Conservation (phyloP, 306 rosid species). For the Argentina anserina region DNA sequence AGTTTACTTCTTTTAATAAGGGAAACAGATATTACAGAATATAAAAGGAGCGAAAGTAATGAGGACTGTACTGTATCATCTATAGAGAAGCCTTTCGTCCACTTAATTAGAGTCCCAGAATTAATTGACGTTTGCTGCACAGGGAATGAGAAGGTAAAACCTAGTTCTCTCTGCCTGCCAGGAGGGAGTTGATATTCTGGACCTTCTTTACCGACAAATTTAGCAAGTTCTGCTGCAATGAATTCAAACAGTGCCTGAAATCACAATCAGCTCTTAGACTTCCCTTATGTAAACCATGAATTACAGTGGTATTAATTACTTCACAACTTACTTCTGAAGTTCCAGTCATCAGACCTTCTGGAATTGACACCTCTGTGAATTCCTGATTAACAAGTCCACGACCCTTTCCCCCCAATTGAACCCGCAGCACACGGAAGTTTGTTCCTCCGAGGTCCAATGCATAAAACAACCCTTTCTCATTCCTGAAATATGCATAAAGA, state of each 20-base stretch:
- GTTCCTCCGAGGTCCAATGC: conserved; percentile 99
- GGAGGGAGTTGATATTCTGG: conserved; percentile 61
- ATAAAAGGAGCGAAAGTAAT: conserved; percentile 26
- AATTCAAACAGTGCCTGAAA: conserved; percentile 82
- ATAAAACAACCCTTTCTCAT: conserved; percentile 84
- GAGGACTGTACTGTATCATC: conserved; percentile 67
- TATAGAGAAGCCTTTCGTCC: conserved; percentile 93
- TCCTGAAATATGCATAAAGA: conserved; percentile 32
- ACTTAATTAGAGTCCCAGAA: conserved; percentile 81
- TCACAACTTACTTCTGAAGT: conserved; percentile 64
- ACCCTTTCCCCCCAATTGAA: conserved; percentile 73
- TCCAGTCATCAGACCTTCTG: conserved; percentile 82
- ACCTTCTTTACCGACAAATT: conserved; percentile 76
- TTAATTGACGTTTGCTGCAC: conserved; percentile 89
- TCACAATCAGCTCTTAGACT: not conserved
- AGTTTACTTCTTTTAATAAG: too few species aligned
- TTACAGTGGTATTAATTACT: not conserved
- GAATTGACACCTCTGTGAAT: conserved; percentile 74
- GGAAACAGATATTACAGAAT: conserved; percentile 7
- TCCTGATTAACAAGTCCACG: conserved; percentile 50
- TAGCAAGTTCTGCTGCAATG: conserved; percentile 67
- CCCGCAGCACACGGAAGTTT: conserved; percentile 83
- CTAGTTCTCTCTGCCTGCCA: conserved; percentile 89
- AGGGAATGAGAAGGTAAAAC: conserved; percentile 98
- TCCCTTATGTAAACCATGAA: not conserved